Conservation (phyloP, 805 yeast genomes). For the Komagataella pseudopastoris region DNA sequence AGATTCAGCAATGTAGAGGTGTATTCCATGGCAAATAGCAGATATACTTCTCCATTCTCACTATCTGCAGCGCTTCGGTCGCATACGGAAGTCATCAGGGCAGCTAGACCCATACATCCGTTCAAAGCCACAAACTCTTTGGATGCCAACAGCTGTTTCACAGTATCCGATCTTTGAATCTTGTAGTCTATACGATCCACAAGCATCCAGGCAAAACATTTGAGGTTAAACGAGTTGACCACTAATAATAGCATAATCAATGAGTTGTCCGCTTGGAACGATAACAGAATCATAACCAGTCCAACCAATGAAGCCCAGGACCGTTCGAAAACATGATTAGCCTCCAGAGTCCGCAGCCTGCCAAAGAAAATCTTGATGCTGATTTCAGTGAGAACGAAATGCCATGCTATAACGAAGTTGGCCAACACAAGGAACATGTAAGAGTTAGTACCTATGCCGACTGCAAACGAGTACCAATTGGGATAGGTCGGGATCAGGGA, state of each 20-base stretch:
- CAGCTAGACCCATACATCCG: not conserved
- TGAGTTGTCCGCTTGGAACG: slow-evolving; percentile 34
- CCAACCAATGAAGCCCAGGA: slow-evolving; percentile 53
- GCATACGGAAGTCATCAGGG: not conserved
- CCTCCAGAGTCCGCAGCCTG: slow-evolving; percentile 57
- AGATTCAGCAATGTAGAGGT: not conserved
- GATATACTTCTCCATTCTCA: not conserved
- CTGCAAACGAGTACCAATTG: not conserved
- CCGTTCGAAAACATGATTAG: slow-evolving; percentile 59
- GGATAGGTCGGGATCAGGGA: not conserved
- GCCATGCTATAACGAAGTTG: not conserved
- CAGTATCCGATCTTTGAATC: slow-evolving; percentile 20
- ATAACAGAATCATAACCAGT: slow-evolving; percentile 41
- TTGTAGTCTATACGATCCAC: slow-evolving; percentile 32
- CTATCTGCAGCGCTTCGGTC: not conserved
- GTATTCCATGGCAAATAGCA: not conserved
- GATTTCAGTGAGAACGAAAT: not conserved
- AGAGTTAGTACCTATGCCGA: not conserved
- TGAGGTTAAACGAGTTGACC: slow-evolving; percentile 32
- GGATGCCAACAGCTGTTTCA: not conserved
- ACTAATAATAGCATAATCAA: slow-evolving; percentile 24
- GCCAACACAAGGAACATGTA: not conserved
- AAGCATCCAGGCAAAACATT: slow-evolving; percentile 68
- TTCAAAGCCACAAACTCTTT: not conserved
- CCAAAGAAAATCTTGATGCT: slow-evolving; percentile 43